Conservation (phyloP, 176 grass and related monocot species). For the Alopecurus myosuroides region DNA sequence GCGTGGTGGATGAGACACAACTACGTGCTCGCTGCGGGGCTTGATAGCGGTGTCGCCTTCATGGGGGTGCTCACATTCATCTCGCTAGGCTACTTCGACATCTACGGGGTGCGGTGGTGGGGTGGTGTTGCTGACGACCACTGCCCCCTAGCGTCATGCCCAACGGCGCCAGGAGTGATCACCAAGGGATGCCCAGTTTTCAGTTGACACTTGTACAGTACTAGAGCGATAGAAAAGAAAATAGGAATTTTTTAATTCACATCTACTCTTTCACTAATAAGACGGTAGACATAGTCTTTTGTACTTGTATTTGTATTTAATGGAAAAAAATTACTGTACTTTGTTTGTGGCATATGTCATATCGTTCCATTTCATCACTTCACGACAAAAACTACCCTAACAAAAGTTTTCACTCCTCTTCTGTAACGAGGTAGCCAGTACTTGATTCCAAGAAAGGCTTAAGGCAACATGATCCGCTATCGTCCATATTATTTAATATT, state of each 20-base stretch:
- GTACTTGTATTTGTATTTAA: neutral
- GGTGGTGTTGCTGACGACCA: slow-evolving; percentile 39
- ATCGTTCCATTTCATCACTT: too few species aligned
- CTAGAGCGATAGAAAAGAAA: neutral
- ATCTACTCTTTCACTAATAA: neutral
- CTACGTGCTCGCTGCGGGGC: slow-evolving; percentile 57
- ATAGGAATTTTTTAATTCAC: neutral
- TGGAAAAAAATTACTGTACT: neutral
- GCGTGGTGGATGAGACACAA: slow-evolving; percentile 72
- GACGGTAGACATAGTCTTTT: too few species aligned
- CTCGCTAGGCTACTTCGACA: slow-evolving; percentile 40
- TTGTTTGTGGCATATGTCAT: too few species aligned
- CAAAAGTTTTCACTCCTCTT: too few species aligned
- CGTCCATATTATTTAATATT: too few species aligned
- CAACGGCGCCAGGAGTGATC: slow-evolving; percentile 34
- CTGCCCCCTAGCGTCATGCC: slow-evolving; percentile 55
- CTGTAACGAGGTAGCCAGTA: too few species aligned
- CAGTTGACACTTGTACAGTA: slow-evolving; percentile 6
- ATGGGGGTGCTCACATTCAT: slow-evolving; percentile 60
- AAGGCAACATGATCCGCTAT: too few species aligned
- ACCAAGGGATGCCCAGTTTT: slow-evolving; percentile 39
- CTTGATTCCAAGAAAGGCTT: too few species aligned
- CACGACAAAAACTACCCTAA: too few species aligned
- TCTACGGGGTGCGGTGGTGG: slow-evolving; percentile 51
- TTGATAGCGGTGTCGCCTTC: slow-evolving; percentile 56